Percentiles rank a stretch among this genome's conserved stretches.
These are phyloP conservation scores for Entophlyctis luteolus DNA, from an alignment of 192 early-diverging fungal species.

Conservation along the genomic window DNA sequence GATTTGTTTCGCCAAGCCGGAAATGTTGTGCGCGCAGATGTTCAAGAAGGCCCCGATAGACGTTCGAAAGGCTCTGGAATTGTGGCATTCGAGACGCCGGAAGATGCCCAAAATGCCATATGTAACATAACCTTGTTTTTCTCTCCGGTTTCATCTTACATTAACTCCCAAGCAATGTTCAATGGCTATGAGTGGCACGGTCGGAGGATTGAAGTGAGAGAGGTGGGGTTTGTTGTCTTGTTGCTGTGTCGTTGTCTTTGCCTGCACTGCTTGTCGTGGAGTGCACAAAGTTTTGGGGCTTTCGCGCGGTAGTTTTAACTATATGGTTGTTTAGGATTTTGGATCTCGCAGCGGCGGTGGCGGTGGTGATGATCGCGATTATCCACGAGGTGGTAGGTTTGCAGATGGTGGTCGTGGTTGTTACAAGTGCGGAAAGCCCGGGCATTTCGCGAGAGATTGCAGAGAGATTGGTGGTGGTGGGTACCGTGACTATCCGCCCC, in stretches of 20 bases:
- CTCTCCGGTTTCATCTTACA: background rate
- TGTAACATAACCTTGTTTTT: conserved; percentile 46
- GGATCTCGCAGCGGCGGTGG: conserved; percentile 4
- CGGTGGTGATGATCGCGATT: background rate
- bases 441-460: conserved; percentile 17
- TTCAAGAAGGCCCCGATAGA: conserved; percentile 54
- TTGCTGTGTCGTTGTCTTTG: background rate
- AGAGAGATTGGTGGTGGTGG: conserved; percentile 17
- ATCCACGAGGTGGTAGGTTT: background rate
- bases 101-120: conserved; percentile 68
- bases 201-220: conserved; percentile 71
- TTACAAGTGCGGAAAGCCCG: conserved; percentile 16
- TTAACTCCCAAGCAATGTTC: conserved; percentile 67
- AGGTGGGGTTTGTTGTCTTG: conserved; percentile 45
- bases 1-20: conserved; percentile 76
- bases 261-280: too few species aligned
- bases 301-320: background rate
- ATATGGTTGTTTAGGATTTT: background rate
- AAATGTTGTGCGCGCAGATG: conserved; percentile 65
- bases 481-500: conserved; percentile 27
- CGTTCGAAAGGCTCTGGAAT: conserved; percentile 71
- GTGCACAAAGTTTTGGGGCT: background rate
- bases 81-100: conserved; percentile 65
- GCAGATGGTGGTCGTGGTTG: conserved; percentile 10
- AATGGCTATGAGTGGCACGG: conserved; percentile 77